Evolutionary conservation across 1,284 basidiomycete species (phyloP).

Genomic region (Cryptococcus jaspeensis): DNA sequence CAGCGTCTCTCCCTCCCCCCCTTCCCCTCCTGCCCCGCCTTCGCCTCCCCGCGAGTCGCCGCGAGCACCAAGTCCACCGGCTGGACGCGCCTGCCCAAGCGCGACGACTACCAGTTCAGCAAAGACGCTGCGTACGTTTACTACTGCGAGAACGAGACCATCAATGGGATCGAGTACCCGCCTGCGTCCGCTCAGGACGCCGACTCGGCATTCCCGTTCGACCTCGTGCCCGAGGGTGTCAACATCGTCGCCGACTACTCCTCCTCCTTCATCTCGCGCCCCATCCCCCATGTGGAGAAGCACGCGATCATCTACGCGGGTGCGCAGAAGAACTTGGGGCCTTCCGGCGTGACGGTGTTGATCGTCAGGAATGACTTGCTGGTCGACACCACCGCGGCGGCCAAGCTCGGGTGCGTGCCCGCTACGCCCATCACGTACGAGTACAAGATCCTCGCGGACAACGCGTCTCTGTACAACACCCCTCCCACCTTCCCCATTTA

Average conservation of each 20-base stretch:
- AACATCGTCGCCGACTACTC: constrained; percentile 95
- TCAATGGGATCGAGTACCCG: constrained; percentile 91
- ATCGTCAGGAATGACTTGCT: constrained; percentile 92
- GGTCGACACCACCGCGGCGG: constrained; percentile 78
- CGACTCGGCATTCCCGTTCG: constrained; percentile 79
- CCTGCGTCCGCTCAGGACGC: constrained; percentile 55
- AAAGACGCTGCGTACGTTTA: constrained; percentile 79
- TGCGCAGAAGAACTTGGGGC: constrained; percentile 99
- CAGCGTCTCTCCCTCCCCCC: constrained; percentile 58
- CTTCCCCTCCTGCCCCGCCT: constrained; percentile 43
- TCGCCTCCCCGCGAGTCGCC: constrained; percentile 63
- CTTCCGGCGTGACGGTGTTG: constrained; percentile 86
- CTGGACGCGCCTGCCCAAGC: constrained; percentile 79
- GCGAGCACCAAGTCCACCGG: constrained; percentile 65
- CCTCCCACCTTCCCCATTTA: constrained; percentile 93
- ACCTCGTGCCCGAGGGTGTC: constrained; percentile 63
- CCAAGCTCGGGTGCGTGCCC: constrained; percentile 68
- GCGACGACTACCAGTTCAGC: constrained; percentile 74
- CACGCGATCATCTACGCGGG: constrained; percentile 96
- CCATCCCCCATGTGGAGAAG: constrained; percentile 79
- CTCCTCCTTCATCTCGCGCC: constrained; percentile 95
- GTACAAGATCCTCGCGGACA: constrained; percentile 81
- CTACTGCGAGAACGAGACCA: constrained; percentile 99
- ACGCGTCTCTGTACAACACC: constrained; percentile 88
- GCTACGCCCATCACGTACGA: constrained; percentile 61